Percentiles rank a stretch among this genome's conserved stretches.
These are phyloP conservation scores for Didymella keratinophila DNA, from an alignment of 2,329 filamentous ascomycete species.

Conservation along the genomic window DNA sequence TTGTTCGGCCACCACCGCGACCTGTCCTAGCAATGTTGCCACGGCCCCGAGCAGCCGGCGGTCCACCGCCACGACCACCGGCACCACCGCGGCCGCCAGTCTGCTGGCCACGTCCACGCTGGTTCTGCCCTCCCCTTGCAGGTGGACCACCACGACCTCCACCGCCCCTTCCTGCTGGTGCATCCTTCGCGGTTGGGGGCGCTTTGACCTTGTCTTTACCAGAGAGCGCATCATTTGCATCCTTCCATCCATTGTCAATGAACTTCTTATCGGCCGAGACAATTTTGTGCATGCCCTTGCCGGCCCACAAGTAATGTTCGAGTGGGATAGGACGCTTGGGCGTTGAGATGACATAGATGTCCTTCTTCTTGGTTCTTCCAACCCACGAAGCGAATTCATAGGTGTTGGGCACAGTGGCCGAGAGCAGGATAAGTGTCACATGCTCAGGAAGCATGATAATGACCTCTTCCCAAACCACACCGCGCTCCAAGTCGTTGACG, in stretches of 20 bases:
- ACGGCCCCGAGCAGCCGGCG: constrained; percentile 63
- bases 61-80: constrained; percentile 65
- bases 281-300: constrained; percentile 91
- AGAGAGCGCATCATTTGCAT: constrained; percentile 81
- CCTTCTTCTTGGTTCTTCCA: constrained; percentile 95
- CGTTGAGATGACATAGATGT: constrained; percentile 98
- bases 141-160: constrained; percentile 54
- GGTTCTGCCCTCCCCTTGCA: constrained; percentile 60
- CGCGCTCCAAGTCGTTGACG: constrained; percentile 93
- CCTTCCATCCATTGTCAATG: constrained; percentile 91
- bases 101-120: constrained; percentile 58
- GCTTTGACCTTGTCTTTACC: constrained; percentile 79
- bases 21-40: constrained; percentile 93
- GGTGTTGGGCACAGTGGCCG: constrained; percentile 96
- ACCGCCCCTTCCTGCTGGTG: constrained; percentile 61
- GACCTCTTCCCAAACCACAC: constrained; percentile 99
- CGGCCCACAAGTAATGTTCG: constrained; percentile 96
- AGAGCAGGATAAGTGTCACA: constrained; percentile 92
- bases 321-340: constrained; percentile 93
- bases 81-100: constrained; percentile 55
- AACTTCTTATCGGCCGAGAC: constrained; percentile 93
- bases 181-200: constrained; percentile 59
- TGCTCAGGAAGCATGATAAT: constrained; percentile 99
- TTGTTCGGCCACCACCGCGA: constrained; percentile 83
- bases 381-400: constrained; percentile 99